A percentile compares a stretch with the other conserved stretches of the same genome.
Conservation (phyloP, 2,329 filamentous ascomycete species). For the Basipetospora chlamydospora region DNA sequence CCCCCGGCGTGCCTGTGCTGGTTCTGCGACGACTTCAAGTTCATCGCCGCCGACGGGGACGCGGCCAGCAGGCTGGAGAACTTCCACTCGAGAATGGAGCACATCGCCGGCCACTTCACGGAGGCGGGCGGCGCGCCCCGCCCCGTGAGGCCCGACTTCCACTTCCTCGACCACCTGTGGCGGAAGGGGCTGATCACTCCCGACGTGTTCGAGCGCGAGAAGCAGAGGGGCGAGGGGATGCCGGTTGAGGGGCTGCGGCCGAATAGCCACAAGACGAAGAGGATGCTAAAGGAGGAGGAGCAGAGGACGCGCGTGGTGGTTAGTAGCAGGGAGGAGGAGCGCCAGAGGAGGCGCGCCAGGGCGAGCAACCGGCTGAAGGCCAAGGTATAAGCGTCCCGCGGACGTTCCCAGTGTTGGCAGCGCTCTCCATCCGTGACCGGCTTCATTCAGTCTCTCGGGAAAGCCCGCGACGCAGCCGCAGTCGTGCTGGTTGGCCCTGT, state of each 20-base stretch:
- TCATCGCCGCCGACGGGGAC: constrained; percentile 11
- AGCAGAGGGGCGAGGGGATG: constrained; percentile 9
- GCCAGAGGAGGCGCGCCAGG: not conserved
- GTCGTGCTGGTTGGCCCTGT: not conserved
- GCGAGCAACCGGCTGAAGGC: not conserved
- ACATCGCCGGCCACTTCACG: constrained; percentile 31
- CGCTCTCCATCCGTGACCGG: too few species aligned
- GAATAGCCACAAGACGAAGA: not conserved
- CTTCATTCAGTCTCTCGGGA: not conserved
- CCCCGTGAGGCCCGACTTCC: constrained; percentile 24
- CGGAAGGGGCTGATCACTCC: constrained; percentile 14
- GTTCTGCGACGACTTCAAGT: constrained; percentile 29
- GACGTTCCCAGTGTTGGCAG: too few species aligned
- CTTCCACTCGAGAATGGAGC: constrained; percentile 29
- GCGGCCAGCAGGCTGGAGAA: constrained; percentile 7
- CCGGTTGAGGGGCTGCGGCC: constrained; percentile 3
- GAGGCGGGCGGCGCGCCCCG: constrained; percentile 10
- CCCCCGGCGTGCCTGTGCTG: constrained; percentile 28
- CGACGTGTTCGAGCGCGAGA: constrained; percentile 11
- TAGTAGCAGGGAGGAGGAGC: not conserved
- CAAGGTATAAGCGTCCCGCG: not conserved
- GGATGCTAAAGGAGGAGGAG: constrained; percentile 4
- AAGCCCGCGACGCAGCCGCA: not conserved
- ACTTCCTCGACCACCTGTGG: constrained; percentile 23
- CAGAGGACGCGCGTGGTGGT: not conserved